These are phyloP conservation scores for Primulina eburnea DNA, from an alignment of 257 asterid species.

Conservation along the genomic window DNA sequence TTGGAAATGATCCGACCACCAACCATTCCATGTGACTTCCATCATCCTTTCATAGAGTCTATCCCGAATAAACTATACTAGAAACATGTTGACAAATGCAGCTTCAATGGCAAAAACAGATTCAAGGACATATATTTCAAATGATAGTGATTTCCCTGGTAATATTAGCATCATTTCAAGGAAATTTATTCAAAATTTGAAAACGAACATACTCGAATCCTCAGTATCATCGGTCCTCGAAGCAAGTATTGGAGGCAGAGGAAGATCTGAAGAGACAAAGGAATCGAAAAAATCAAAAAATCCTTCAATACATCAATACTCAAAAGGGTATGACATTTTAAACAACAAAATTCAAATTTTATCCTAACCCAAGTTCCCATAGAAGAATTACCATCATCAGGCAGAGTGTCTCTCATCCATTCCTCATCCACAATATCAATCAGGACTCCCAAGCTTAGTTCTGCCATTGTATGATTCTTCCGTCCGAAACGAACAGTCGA, in stretches of 20 bases:
- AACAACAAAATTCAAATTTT: not conserved
- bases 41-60: too few relatives aligned
- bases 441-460: slow-evolving; percentile 57
- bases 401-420: slow-evolving; percentile 83
- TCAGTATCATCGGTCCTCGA: slow-evolving; percentile 65
- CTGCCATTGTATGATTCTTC: slow-evolving; percentile 46
- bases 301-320: not conserved
- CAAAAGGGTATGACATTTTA: not conserved
- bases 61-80: too few relatives aligned
- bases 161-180: not conserved
- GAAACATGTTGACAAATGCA: too few relatives aligned
- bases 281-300: slow-evolving; percentile 2
- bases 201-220: slow-evolving; percentile 53
- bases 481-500: too few relatives aligned
- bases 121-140: not conserved
- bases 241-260: slow-evolving; percentile 55
- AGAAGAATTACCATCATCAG: slow-evolving; percentile 53
- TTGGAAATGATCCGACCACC: too few relatives aligned
- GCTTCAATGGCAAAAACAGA: too few relatives aligned
- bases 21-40: too few relatives aligned
- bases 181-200: not conserved
- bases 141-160: not conserved
- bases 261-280: slow-evolving; percentile 49
- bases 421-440: slow-evolving; percentile 79
- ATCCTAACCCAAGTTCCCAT: not conserved